Conservation (phyloP, 345 rosid species). For the Citrus australasica region DNA sequence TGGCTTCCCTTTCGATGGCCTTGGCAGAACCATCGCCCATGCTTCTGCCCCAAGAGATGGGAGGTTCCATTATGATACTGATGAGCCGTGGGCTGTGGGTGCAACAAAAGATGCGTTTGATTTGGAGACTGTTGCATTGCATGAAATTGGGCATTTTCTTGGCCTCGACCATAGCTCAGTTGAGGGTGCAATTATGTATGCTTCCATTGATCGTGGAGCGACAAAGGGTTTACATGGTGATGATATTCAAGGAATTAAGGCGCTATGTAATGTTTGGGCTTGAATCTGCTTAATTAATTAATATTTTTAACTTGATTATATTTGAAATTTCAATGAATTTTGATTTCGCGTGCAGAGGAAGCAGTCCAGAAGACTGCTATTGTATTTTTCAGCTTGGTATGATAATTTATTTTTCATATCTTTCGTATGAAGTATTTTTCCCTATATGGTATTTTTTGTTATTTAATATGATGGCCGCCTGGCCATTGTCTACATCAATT, state of each 20-base stretch:
- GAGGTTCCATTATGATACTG: conserved; percentile 28
- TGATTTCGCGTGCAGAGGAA: too few relatives aligned
- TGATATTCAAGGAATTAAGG: conserved; percentile 32
- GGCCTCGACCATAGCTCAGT: conserved; percentile 34
- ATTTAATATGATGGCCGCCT: too few relatives aligned
- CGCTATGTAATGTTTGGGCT: conserved; percentile 9
- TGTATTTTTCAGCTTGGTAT: too few relatives aligned
- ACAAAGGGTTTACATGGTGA: conserved; percentile 25
- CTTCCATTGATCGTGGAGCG: conserved; percentile 2
- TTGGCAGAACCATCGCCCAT: conserved; percentile 17
- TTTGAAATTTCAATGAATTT: too few relatives aligned
- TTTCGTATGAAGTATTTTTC: too few relatives aligned
- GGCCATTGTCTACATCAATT: too few relatives aligned
- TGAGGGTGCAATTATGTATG: conserved; percentile 28
- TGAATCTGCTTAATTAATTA: too few relatives aligned
- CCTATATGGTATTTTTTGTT: too few relatives aligned
- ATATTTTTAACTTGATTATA: too few relatives aligned
- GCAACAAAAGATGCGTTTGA: background rate
- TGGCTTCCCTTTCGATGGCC: conserved; percentile 15
- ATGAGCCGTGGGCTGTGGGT: conserved; percentile 19
- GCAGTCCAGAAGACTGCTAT: too few relatives aligned
- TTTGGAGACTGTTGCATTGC: conserved; percentile 29
- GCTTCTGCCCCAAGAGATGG: conserved; percentile 25
- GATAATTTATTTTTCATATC: too few relatives aligned
- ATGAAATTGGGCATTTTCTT: conserved; percentile 41